Conservation (phyloP, 306 rosid species). For the Acacia confusa region DNA sequence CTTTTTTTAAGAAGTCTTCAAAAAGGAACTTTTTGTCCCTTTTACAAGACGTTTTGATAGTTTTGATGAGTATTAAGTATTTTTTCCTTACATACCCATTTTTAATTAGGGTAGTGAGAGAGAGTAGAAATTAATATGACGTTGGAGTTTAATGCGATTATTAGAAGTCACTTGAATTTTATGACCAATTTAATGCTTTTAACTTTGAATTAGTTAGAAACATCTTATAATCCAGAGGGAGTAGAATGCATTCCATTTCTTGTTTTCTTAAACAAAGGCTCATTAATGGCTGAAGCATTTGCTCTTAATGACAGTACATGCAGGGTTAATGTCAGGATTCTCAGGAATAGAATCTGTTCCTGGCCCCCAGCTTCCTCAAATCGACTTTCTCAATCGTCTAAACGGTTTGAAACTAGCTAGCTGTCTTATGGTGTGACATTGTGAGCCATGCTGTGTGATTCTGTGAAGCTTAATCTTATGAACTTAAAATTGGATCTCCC, state of each 20-base stretch:
- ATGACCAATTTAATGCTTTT: too few relatives aligned
- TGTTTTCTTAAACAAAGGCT: neutral
- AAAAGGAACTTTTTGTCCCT: too few relatives aligned
- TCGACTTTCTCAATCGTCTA: conserved; percentile 71
- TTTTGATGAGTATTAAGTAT: too few relatives aligned
- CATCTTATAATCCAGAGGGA: neutral
- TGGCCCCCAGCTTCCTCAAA: conserved; percentile 83
- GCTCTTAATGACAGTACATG: conserved; percentile 58
- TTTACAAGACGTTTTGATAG: too few relatives aligned
- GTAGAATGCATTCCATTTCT: neutral
- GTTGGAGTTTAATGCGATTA: too few relatives aligned
- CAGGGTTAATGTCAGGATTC: conserved; percentile 85
- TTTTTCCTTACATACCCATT: too few relatives aligned
- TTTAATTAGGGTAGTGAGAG: too few relatives aligned
- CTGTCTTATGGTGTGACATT: neutral
- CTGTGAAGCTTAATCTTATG: conserved; percentile 28
- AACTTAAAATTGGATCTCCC: conserved; percentile 18
- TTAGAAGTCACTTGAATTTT: too few relatives aligned
- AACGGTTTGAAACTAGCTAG: conserved; percentile 50
- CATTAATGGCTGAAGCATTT: conserved; percentile 12
- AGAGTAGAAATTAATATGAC: too few relatives aligned
- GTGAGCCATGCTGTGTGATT: conserved; percentile 8
- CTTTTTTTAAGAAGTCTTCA: too few relatives aligned
- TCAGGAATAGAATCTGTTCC: conserved; percentile 86
- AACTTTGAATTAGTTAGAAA: too few relatives aligned